phyloP scores from a whole-genome alignment of 768 basidiomycete species.

The Termitomyces heimii region DNA sequence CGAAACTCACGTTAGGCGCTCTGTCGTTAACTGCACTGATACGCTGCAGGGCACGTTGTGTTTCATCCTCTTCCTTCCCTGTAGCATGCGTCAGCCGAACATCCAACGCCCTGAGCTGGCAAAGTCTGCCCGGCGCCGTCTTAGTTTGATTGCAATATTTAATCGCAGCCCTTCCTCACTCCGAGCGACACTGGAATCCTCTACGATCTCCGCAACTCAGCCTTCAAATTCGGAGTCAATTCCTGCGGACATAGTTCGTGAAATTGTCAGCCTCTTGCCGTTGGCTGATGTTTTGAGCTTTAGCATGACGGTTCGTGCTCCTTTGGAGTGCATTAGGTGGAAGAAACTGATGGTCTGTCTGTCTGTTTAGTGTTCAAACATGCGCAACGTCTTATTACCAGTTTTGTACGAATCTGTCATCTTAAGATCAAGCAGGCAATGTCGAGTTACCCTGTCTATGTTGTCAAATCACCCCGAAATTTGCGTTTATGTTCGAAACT shows the following conservation, averaged over 20 bases:
- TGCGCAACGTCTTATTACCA: constrained; percentile 29
- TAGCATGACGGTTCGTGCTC: constrained; percentile 31
- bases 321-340: neutral
- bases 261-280: constrained; percentile 29
- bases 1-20: neutral
- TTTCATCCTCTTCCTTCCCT: neutral
- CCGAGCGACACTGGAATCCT: constrained; percentile 18
- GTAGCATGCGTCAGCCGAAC: neutral
- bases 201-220: constrained; percentile 17
- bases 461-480: constrained; percentile 27
- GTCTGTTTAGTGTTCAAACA: constrained; percentile 20
- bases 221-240: constrained; percentile 24
- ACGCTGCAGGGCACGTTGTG: neutral
- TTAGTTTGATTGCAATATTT: constrained; percentile 28
- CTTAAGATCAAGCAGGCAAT: constrained; percentile 36
- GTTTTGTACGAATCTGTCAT: constrained; percentile 38
- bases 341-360: neutral
- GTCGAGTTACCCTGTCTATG: constrained; percentile 30
- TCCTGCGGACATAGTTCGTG: constrained; percentile 33
- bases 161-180: constrained; percentile 24
- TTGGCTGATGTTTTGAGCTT: constrained; percentile 35
- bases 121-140: constrained; percentile 14
- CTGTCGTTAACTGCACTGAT: neutral
- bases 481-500: constrained; percentile 32
- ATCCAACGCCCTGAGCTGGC: constrained; percentile 4